These are phyloP conservation scores for Aspergillus unguis DNA, from an alignment of 2,329 filamentous ascomycete species.

Conservation along the genomic window DNA sequence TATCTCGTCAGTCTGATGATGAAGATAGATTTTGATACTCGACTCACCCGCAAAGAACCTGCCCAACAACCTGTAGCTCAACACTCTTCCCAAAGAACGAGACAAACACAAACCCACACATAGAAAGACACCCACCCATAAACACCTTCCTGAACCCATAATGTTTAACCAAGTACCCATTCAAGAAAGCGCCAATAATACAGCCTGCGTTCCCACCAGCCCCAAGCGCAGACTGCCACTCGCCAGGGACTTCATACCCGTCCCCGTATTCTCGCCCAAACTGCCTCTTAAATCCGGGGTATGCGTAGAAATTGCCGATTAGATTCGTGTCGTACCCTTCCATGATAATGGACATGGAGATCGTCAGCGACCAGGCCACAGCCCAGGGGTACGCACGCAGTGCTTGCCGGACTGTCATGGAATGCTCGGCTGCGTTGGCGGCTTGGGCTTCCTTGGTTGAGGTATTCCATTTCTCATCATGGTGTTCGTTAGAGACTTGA, in stretches of 20 bases:
- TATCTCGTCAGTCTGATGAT: neutral
- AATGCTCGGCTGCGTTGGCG: slow-evolving; percentile 11
- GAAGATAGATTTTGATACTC: neutral
- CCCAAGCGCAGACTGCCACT: slow-evolving; percentile 57
- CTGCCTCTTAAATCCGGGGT: slow-evolving; percentile 44
- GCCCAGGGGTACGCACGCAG: slow-evolving; percentile 23
- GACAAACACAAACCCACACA: slow-evolving; percentile 57
- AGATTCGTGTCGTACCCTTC: slow-evolving; percentile 53
- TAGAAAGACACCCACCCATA: slow-evolving; percentile 55
- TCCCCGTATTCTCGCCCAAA: slow-evolving; percentile 15
- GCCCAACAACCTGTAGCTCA: slow-evolving; percentile 56
- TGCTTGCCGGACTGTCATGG: slow-evolving; percentile 13
- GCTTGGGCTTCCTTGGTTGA: slow-evolving; percentile 7
- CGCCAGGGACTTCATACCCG: slow-evolving; percentile 48
- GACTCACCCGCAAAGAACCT: slow-evolving; percentile 56
- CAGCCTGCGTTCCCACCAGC: slow-evolving; percentile 61
- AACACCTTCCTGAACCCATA: slow-evolving; percentile 15
- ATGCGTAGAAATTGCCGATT: slow-evolving; percentile 49
- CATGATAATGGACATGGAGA: slow-evolving; percentile 51
- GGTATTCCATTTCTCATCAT: neutral
- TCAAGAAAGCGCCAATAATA: slow-evolving; percentile 64
- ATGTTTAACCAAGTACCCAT: slow-evolving; percentile 60
- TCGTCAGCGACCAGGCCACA: slow-evolving; percentile 34
- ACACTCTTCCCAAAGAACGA: slow-evolving; percentile 64
- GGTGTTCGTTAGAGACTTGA: neutral